Conservation (phyloP, 1,284 basidiomycete species). For the Meripilus lineatus region DNA sequence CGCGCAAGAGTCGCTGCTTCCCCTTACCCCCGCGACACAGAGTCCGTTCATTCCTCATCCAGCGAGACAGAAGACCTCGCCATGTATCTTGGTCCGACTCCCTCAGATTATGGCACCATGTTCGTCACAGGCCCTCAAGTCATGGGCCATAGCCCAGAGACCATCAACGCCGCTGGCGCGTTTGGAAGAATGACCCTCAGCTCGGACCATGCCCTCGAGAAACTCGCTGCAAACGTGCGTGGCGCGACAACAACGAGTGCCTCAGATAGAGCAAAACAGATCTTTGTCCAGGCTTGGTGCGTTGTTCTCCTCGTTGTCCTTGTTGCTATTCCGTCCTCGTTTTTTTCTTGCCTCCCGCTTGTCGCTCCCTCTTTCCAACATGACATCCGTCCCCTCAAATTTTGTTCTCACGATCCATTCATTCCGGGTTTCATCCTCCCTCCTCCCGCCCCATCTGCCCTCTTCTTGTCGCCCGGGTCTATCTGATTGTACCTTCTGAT, state of each 20-base stretch:
- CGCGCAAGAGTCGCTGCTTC: constrained; percentile 73
- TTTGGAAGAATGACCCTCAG: constrained; percentile 72
- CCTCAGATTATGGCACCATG: constrained; percentile 54
- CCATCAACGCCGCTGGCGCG: constrained; percentile 59
- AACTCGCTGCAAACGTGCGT: constrained; percentile 79
- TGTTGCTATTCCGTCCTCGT: constrained; percentile 3
- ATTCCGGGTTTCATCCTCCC: too few species aligned
- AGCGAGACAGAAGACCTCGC: constrained; percentile 80
- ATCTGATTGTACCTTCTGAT: too few species aligned
- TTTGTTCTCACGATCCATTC: too few species aligned
- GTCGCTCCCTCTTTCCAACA: too few species aligned
- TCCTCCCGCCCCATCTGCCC: too few species aligned
- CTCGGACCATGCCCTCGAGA: constrained; percentile 75
- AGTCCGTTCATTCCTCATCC: constrained; percentile 80
- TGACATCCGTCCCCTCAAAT: too few species aligned
- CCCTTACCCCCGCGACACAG: constrained; percentile 77
- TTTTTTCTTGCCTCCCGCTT: too few species aligned
- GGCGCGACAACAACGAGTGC: constrained; percentile 85
- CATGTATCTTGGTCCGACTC: constrained; percentile 58
- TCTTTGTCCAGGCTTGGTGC: constrained; percentile 85
- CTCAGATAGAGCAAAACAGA: constrained; percentile 83
- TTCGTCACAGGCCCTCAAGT: constrained; percentile 37
- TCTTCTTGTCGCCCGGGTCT: constrained; percentile 12
- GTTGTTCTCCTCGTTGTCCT: constrained; percentile 25
- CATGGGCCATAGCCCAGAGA: constrained; percentile 46